Evolutionary conservation across 352 stramenopile species (phyloP), one percentile per base, ranked within the genome.

Genomic region (Phytopythium ostracodes): DNA sequence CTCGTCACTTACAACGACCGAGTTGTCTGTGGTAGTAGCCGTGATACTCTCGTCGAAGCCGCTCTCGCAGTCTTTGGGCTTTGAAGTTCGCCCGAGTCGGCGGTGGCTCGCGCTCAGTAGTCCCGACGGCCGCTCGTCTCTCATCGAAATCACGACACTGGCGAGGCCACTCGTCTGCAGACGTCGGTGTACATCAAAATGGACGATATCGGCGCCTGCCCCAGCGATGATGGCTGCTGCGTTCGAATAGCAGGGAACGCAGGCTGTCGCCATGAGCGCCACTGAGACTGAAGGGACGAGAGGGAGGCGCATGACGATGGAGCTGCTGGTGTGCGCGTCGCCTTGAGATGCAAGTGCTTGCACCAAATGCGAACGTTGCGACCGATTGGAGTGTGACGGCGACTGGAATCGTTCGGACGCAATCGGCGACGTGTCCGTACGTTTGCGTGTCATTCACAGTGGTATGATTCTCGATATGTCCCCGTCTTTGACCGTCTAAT

Each of bases 111-210:
- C 15, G 4, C 0, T 9, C 35, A 59, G 35, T 12, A 59, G 24
- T 10, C 53, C 24, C 7, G 35, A 44, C 6, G 71, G 71, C 4
- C 68, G 55, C 17, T 51, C 43, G 15, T 75, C 63, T 38, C 71
- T 71, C 60, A 81, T 65, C 11, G 68, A 65, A 18, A 81, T 58
- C 24, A 81, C 70, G 49, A 81, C 64, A 33, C 62, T 78, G n/a
- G 66, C 56, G 17, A 57, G 58, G 18, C 66, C 66, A 12, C 52
- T 46, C 46, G 57, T 42, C 44, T 67, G 29, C 24, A 73, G 46
- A 10, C 63, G 51, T 17, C 66, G 63, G 20, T 70, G 63, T 4
- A 73, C 63, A 2, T 44, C 42, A 4, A 50, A 51, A 22, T 70
- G 66, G 5, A 73, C 38, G 29, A 50, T 31, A 15, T 14, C 47